A percentile compares a stretch with the other conserved stretches of the same genome.
phyloP scores from a whole-genome alignment of 768 basidiomycete genomes.

The Tricholoma sp. region DNA sequence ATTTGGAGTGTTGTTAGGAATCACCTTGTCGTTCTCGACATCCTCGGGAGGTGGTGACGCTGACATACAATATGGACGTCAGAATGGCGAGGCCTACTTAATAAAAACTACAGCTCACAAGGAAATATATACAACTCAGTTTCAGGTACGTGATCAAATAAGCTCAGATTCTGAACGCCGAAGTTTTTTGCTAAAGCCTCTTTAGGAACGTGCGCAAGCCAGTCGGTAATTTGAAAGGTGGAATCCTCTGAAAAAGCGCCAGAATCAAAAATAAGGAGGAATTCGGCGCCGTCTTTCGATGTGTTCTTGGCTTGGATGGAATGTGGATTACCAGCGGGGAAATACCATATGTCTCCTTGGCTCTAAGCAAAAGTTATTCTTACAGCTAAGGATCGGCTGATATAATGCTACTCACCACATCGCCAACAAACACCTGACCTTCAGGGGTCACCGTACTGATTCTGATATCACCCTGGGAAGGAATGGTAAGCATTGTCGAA shows the following conservation, averaged over 20 bases:
- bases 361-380: slow-evolving; percentile 7
- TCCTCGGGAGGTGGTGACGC: slow-evolving; percentile 39
- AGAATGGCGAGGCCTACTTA: too few relatives aligned
- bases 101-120: slow-evolving; percentile 13
- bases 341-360: slow-evolving; percentile 51
- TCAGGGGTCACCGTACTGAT: slow-evolving; percentile 49
- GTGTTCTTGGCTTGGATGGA: slow-evolving; percentile 49
- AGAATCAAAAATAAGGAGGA: slow-evolving; percentile 42
- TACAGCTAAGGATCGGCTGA: background rate
- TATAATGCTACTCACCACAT: slow-evolving; percentile 35
- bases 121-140: slow-evolving; percentile 51
- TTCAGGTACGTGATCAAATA: slow-evolving; percentile 52
- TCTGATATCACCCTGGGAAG: slow-evolving; percentile 34
- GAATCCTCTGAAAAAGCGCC: slow-evolving; percentile 50
- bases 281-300: slow-evolving; percentile 43
- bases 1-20: slow-evolving; percentile 40
- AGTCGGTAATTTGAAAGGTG: slow-evolving; percentile 61
- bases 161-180: slow-evolving; percentile 31
- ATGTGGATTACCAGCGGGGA: slow-evolving; percentile 54
- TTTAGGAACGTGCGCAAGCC: slow-evolving; percentile 56
- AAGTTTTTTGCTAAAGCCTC: slow-evolving; percentile 61
- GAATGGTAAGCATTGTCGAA: background rate
- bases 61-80: slow-evolving; percentile 8
- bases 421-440: slow-evolving; percentile 47
- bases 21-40: slow-evolving; percentile 34